Evolutionary conservation across 495 filamentous ascomycete genomes (phyloP), one percentile per base, ranked within the genome.

Genomic region (Lepraria neglecta): DNA sequence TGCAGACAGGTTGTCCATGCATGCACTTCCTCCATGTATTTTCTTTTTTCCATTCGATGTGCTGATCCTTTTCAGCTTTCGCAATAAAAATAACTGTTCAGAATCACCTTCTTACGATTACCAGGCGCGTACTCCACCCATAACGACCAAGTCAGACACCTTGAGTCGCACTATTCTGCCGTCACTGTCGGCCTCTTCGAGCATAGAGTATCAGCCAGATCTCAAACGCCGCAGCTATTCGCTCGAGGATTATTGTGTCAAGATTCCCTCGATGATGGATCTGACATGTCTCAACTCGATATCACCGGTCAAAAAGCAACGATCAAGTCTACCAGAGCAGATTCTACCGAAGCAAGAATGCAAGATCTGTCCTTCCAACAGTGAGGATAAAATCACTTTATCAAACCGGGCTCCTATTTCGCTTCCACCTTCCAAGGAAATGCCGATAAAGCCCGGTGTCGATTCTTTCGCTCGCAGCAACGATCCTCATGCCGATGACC

Each of bases 81-180:
- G 55, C 61, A 42, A 54, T 67, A 50, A 54, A 55, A 48, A 17
- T 43, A 42, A 38, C 44, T 56, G 38, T 52, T 51, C 63, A 65
- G 56, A 63, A 28, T 63, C 66, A 47, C 56, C 59, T 68, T 65
- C 66, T 68, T 63, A 68, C 66, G 52, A 48, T 50, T 47, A 30
- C 51, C 60, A 68, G 66, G 66, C 66, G 66, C 40, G 44, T 54
- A 48, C 51, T 63, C 50, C 60, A 61, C 53, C 56, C 47, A 21
- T 63, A 57, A 63, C 45, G n/a, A 50, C 43, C 28, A 55, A 61
- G 50, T 30, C 53, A 53, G 44, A 66, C 42, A 58, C 65, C 47
- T 67, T 66, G 17, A 74, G 74, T 63, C 67, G 62, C 42, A 28
- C 35, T 24, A 61, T 4, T 53, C 42, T 38, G 19, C 38, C 27